These are phyloP conservation scores for Gaeumannomyces sp. DNA, from an alignment of 2,329 filamentous ascomycete species.

Conservation along the genomic window DNA sequence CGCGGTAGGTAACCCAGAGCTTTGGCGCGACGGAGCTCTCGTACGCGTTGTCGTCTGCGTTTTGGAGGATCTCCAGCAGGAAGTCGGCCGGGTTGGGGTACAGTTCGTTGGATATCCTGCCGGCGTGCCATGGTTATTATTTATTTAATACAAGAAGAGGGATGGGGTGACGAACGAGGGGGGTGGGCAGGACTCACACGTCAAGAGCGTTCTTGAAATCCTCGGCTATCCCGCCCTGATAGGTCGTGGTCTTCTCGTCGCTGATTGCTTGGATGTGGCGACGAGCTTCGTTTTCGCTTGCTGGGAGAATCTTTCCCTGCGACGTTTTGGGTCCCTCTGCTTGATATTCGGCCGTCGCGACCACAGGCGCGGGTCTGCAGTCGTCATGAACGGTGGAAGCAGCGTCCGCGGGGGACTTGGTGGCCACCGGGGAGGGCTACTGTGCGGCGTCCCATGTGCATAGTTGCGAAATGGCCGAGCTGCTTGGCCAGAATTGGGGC, in stretches of 20 bases:
- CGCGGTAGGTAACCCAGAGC: slow-evolving; percentile 12
- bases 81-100: slow-evolving; percentile 30
- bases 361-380: no score
- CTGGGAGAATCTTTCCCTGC: not conserved
- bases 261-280: not conserved
- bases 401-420: no score
- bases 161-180: no score
- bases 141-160: no score
- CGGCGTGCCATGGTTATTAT: not conserved
- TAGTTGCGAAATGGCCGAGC: no score
- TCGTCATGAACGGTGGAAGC: no score
- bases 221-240: not conserved
- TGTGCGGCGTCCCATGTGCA: no score
- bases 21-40: slow-evolving; percentile 16
- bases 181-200: no score
- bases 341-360: no score
- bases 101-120: slow-evolving; percentile 19
- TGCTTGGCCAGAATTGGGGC: no score
- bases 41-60: slow-evolving; percentile 37
- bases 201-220: not conserved
- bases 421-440: no score
- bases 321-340: no score
- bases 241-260: not conserved
- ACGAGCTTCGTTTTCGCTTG: not conserved
- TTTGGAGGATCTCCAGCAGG: slow-evolving; percentile 34